Evolutionary conservation across 139 green algal genomes (phyloP).

Genomic region (Chlorella sp.): DNA sequence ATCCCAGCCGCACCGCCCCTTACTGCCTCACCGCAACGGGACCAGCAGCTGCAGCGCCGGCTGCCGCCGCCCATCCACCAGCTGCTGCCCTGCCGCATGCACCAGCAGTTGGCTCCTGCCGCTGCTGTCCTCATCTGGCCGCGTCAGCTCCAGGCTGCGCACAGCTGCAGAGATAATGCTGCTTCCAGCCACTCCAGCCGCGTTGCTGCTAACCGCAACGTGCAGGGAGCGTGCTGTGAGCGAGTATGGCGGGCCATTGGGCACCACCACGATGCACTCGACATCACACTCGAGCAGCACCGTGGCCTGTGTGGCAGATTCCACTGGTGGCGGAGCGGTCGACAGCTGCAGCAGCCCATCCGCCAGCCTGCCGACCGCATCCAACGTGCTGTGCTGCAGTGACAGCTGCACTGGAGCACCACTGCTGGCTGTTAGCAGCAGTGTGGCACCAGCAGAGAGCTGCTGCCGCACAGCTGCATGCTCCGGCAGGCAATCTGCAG

Average conservation of each 20-base stretch:
- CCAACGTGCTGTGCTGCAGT: conserved; percentile 18
- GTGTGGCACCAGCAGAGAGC: neutral
- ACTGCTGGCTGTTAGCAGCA: neutral
- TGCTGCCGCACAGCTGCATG: neutral
- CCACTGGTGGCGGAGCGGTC: neutral
- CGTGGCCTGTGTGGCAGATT: conserved; percentile 12
- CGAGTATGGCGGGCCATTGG: neutral
- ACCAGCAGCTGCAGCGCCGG: neutral
- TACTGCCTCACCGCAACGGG: neutral
- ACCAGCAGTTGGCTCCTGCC: neutral
- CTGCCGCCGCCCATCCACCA: neutral
- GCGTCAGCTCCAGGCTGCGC: neutral
- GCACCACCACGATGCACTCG: neutral
- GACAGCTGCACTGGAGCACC: neutral
- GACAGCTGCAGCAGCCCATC: conserved; percentile 32
- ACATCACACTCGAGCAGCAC: conserved; percentile 41
- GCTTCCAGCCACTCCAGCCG: conserved; percentile 20
- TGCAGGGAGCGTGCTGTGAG: neutral
- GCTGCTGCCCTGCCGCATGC: neutral
- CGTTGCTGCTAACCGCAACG: neutral
- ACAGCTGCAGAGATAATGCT: conserved; percentile 6
- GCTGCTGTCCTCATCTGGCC: neutral
- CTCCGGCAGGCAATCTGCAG: neutral
- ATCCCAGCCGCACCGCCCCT: neutral
- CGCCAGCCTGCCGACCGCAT: conserved; percentile 14